Evolutionary conservation across 2,329 filamentous ascomycete species (phyloP).

Genomic region (Fusarium caatingaense): DNA sequence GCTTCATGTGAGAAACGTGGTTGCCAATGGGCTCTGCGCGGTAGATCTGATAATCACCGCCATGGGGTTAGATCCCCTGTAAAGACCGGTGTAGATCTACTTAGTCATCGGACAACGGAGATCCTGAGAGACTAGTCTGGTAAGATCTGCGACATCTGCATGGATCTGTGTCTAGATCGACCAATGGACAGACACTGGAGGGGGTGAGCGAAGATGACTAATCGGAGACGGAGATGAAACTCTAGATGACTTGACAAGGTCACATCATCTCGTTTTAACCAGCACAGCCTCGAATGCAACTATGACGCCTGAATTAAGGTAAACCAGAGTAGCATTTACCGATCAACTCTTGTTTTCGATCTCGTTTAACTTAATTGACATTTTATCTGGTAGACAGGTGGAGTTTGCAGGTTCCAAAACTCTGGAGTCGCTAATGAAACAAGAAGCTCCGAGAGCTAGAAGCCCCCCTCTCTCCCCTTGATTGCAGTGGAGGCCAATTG

Average conservation of each 20-base stretch:
- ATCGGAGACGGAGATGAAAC: constrained; percentile 9
- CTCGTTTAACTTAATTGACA: neutral
- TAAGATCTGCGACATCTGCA: neutral
- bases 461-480: neutral
- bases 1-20: constrained; percentile 10
- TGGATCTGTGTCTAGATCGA: neutral
- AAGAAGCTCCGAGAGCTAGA: neutral
- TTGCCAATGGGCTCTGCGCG: constrained; percentile 2
- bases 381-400: neutral
- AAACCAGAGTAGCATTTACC: neutral
- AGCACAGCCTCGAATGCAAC: constrained; percentile 5
- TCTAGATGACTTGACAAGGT: neutral
- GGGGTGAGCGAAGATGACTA: neutral
- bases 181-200: neutral
- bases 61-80: neutral
- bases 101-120: constrained; percentile 21
- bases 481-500: neutral
- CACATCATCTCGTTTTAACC: constrained; percentile 9
- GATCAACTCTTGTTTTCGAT: constrained; percentile 1
- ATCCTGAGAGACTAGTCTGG: neutral
- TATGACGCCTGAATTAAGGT: neutral
- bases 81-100: constrained; percentile 5
- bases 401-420: neutral
- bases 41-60: constrained; percentile 12
- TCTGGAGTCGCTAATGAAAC: constrained; percentile 1